Evolutionary conservation across 1,284 basidiomycete species (phyloP).

Genomic region (Austropuccinia psidii): DNA sequence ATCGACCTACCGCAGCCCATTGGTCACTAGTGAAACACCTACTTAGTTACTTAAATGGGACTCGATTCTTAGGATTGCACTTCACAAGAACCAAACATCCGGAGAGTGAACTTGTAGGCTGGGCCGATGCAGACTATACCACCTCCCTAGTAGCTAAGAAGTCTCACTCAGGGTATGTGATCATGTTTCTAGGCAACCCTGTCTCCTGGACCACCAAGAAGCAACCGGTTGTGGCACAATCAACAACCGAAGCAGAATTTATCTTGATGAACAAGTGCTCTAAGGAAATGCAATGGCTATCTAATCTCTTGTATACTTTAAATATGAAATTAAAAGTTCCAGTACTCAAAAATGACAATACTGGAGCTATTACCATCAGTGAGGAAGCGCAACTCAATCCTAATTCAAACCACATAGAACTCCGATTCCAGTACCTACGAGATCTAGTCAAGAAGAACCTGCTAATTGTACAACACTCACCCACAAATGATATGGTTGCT

Average conservation of each 20-base stretch:
- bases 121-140: slow-evolving; percentile 3
- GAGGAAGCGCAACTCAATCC: too few species aligned
- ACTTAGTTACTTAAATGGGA: neutral
- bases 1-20: neutral
- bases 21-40: neutral
- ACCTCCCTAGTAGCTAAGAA: neutral
- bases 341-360: neutral
- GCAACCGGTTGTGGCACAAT: neutral
- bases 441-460: neutral
- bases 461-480: neutral
- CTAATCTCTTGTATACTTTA: neutral
- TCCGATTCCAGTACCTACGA: neutral
- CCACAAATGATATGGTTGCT: neutral
- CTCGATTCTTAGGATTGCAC: neutral
- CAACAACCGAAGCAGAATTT: neutral
- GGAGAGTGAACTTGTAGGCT: neutral
- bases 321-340: neutral
- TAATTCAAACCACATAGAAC: too few species aligned
- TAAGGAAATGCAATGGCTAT: neutral
- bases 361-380: neutral
- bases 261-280: neutral
- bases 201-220: neutral
- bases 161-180: neutral
- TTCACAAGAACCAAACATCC: neutral
- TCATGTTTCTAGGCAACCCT: neutral